Base-by-base conservation (phyloP, 2,329 filamentous ascomycete genomes). In the Sclerotinia glacialis region DNA sequence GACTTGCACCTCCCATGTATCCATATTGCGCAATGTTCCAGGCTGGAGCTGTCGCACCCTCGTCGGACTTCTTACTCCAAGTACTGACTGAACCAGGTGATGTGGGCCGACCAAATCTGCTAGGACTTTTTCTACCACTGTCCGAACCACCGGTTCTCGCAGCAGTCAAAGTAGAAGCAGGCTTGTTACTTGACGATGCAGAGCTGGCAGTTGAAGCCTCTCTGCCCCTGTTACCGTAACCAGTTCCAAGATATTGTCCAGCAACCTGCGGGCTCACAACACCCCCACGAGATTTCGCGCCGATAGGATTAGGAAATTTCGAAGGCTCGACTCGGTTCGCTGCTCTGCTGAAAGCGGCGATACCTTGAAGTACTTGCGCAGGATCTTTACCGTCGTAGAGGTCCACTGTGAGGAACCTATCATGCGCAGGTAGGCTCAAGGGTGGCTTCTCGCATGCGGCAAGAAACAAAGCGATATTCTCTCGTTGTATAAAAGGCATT, bases 401-500 rank as follows among this genome's bases (percentile, higher is more conserved):
- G 79, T 99, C 95, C 77, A 99, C 94, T 6, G 95, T 99, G 69
- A 98, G 87, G 80, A 99, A 99, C 72, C 93, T 88, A 79, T 99
- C 95, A 81, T 99, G 95, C 55, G 93, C 89, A 67, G 92, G 93
- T 68, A 99, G 87, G 78, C 89, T 93, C 63, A 99, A 82, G 0
- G 95, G 95, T 34, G 91, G 86, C 61, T 86, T 82, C 78, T 97
- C 91, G 81, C 93, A 96, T 68, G 92, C 93, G 75, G 86, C 88
- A 64, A 99, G 86, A 79, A 97, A 99, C 76, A 96, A 92, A 5
- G 93, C 96, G 76, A 99, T 97, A 77, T 99, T 99, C 78, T 99
- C 95, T 93, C 98, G 98, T 79, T 99, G 95, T 50, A 98, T 94
- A 77, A 99, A 99, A 0, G 95, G 95, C 94, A 98, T 98, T 50